phyloP scores from a whole-genome alignment of 352 stramenopile species.

The Thraustotheca clavata region DNA sequence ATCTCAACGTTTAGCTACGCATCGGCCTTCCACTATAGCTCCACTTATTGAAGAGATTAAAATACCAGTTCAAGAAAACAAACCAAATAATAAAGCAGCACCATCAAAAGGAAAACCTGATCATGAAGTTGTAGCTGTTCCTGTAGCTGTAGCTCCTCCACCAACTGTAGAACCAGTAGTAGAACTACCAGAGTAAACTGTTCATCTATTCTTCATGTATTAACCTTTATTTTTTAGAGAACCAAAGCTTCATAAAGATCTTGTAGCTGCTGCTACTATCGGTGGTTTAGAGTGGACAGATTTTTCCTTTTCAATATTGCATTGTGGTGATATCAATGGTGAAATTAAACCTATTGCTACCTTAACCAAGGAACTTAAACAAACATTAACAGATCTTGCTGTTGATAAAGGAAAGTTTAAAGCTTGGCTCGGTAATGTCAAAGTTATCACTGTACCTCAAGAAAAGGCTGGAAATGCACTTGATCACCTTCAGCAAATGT shows the following conservation, averaged over 20 bases:
- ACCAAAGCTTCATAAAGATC: slow-evolving; percentile 31
- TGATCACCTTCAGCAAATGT: slow-evolving; percentile 20
- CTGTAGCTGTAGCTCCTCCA: slow-evolving; percentile 1
- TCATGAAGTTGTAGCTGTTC: neutral
- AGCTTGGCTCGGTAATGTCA: slow-evolving; percentile 40
- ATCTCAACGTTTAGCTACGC: too few relatives aligned
- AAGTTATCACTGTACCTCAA: slow-evolving; percentile 31
- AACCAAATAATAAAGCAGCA: too few relatives aligned
- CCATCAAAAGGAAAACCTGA: too few relatives aligned
- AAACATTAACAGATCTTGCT: slow-evolving; percentile 28
- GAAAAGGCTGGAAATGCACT: neutral
- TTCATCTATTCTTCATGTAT: neutral
- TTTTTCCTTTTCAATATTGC: slow-evolving; percentile 53
- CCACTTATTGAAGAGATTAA: slow-evolving; percentile 6
- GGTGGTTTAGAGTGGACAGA: slow-evolving; percentile 67
- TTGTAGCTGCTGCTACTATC: slow-evolving; percentile 33
- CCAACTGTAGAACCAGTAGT: slow-evolving; percentile 33
- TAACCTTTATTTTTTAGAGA: neutral
- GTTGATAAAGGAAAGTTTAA: slow-evolving; percentile 54
- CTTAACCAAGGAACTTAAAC: slow-evolving; percentile 32
- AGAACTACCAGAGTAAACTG: neutral
- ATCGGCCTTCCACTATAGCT: neutral
- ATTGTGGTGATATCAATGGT: neutral
- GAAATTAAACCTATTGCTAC: slow-evolving; percentile 26
- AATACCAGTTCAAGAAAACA: neutral